phyloP scores from a whole-genome alignment of 176 grass and related monocot genomes.

The Carex littledalei region DNA sequence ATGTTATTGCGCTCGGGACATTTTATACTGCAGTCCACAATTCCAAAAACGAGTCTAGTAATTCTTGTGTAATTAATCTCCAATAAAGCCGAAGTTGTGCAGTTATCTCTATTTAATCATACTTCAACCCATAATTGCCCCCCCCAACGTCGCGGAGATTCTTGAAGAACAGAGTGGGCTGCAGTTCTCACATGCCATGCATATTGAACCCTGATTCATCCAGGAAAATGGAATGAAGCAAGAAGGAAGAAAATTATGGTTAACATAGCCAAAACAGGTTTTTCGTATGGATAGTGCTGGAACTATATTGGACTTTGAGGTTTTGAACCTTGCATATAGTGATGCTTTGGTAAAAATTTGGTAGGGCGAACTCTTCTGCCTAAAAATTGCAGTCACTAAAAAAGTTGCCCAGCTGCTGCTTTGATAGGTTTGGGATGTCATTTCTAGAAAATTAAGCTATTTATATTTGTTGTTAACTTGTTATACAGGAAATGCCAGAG shows the following conservation, averaged over 20 bases:
- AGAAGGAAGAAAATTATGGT: neutral
- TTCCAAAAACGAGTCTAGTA: neutral
- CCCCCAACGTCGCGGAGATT: neutral
- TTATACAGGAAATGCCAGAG: constrained; percentile 80
- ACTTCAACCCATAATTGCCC: neutral
- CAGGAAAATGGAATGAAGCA: neutral
- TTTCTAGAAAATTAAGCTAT: neutral
- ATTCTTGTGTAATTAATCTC: neutral
- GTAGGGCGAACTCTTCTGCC: neutral
- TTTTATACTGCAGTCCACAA: neutral
- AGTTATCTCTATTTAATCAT: neutral
- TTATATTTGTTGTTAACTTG: neutral
- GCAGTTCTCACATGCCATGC: neutral
- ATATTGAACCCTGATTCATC: neutral
- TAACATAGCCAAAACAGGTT: neutral
- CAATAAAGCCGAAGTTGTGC: neutral
- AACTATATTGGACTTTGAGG: neutral
- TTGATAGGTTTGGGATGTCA: neutral
- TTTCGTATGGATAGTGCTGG: neutral
- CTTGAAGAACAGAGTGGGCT: neutral
- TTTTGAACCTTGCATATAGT: neutral
- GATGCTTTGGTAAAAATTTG: neutral
- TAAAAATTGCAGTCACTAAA: neutral
- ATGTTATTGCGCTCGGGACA: neutral
- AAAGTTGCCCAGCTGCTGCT: neutral